phyloP scores from a whole-genome alignment of 805 yeast genomes.

The Ogataea salicorniae region DNA sequence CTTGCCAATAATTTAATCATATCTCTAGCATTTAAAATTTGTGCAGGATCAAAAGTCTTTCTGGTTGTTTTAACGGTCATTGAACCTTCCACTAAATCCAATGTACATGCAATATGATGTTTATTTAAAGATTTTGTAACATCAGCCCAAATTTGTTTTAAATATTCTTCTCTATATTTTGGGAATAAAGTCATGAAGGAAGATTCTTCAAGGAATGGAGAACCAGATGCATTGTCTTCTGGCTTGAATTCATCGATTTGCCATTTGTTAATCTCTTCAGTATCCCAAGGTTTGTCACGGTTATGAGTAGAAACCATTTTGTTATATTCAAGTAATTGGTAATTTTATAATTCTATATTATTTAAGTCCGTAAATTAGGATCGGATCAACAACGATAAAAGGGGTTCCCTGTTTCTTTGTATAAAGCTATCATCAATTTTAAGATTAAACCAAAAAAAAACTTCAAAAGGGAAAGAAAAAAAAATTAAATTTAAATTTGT shows the following conservation, averaged over 20 bases:
- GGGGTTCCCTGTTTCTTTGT: too few relatives aligned
- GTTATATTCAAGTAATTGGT: background rate
- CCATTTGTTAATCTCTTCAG: slow-evolving; percentile 94
- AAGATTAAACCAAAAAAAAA: too few relatives aligned
- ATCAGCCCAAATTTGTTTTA: slow-evolving; percentile 89
- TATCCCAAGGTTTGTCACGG: slow-evolving; percentile 97
- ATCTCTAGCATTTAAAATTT: slow-evolving; percentile 90
- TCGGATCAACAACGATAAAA: background rate
- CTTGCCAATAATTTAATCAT: slow-evolving; percentile 88
- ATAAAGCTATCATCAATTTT: too few relatives aligned
- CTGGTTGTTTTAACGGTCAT: slow-evolving; percentile 96
- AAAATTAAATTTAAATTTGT: too few relatives aligned
- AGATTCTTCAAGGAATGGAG: slow-evolving; percentile 91
- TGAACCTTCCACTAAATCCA: slow-evolving; percentile 92
- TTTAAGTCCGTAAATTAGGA: background rate
- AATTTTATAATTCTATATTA: too few relatives aligned
- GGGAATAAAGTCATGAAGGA: slow-evolving; percentile 94
- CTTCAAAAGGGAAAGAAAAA: too few relatives aligned
- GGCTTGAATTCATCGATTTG: slow-evolving; percentile 78
- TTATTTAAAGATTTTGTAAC: slow-evolving; percentile 75
- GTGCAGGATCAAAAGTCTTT: slow-evolving; percentile 93
- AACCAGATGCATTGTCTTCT: slow-evolving; percentile 83
- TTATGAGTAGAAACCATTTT: slow-evolving; percentile 88
- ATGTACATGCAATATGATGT: slow-evolving; percentile 72
- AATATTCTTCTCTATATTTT: slow-evolving; percentile 87